Base-by-base conservation (phyloP, 2,329 filamentous ascomycete genomes). In the Beauveria brongniartii region DNA sequence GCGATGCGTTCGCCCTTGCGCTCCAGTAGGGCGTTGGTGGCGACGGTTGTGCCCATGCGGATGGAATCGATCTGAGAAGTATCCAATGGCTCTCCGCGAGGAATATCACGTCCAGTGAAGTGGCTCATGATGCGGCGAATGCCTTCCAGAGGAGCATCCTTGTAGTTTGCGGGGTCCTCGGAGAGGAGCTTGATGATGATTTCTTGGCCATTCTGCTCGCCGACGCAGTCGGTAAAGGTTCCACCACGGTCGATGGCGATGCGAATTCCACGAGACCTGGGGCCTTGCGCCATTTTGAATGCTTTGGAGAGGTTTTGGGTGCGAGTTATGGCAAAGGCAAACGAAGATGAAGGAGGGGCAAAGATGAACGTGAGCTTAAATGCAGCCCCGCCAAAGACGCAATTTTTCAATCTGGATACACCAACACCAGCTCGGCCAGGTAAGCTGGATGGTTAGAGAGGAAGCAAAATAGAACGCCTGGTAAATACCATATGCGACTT, bases 1-100 rank as follows among this genome's bases (percentile, higher is more conserved):
- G 90, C 92, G 70, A 94, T 93, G 67, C 85, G 86, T 75, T 96
- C 92, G 53, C 92, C 92, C 73, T 96, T 96, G 62, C 92, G 81
- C 74, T 97, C 92, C 2, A 97, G 80, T 61, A 97, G 75, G 0
- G 92, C 92, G 72, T 97, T 97, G 0, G 92, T 97, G 10, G 92
- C 92, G 14, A 97, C 92, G 0, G 92, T 97, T 1, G 92, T 97
- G 50, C 92, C 92, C 92, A 97, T 97, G 53, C 92, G 88, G 71
- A 97, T 96, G 60, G 89, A 92, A 67, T 94, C 90, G 67, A 97
- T 95, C 69, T 86, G 77, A 20, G 86, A 84, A 1, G 92, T 96
- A 72, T 96, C 91, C 9, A 96, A 78, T 1, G 89, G 78, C 70
- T 92, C 80, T 28, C 91, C 91, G 53, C 92, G 86, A 3, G 90